Evolutionary conservation across 1,139 yeast genomes (phyloP).

Genomic region (Blastobotrys malaysiensis): DNA sequence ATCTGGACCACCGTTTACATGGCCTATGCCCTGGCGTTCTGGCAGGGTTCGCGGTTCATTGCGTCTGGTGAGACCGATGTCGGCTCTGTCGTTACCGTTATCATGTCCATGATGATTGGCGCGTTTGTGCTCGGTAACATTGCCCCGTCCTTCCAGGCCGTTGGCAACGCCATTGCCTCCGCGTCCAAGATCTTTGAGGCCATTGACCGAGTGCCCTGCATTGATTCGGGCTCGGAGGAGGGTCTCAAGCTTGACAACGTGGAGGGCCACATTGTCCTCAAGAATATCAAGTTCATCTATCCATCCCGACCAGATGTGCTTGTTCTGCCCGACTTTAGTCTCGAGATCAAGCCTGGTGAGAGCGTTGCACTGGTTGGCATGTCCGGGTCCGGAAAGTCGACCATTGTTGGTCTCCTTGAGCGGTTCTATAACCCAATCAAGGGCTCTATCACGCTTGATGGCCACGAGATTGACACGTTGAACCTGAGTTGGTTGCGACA

Average conservation of each 20-base stretch:
- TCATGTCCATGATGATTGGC: slow-evolving; percentile 40
- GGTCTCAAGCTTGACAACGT: slow-evolving; percentile 35
- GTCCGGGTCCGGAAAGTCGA: slow-evolving; percentile 89
- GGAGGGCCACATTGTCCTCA: slow-evolving; percentile 54
- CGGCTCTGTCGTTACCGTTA: slow-evolving; percentile 34
- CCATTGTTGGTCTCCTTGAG: slow-evolving; percentile 67
- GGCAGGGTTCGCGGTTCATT: slow-evolving; percentile 40
- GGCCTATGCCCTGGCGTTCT: slow-evolving; percentile 40
- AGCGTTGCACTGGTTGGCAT: slow-evolving; percentile 89
- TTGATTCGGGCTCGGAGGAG: slow-evolving; percentile 30
- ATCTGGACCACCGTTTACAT: slow-evolving; percentile 36
- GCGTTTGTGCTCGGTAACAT: slow-evolving; percentile 39
- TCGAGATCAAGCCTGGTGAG: slow-evolving; percentile 61
- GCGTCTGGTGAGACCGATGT: slow-evolving; percentile 32
- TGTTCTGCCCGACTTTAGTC: slow-evolving; percentile 59
- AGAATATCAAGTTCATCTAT: slow-evolving; percentile 50
- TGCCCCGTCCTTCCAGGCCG: slow-evolving; percentile 38
- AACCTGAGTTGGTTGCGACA: slow-evolving; percentile 70
- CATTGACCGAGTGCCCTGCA: slow-evolving; percentile 37
- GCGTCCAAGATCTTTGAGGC: slow-evolving; percentile 39
- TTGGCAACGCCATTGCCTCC: slow-evolving; percentile 39
- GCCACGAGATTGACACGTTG: slow-evolving; percentile 54
- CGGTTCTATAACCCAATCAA: slow-evolving; percentile 59
- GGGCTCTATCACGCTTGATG: slow-evolving; percentile 66
- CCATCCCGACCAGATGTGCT: slow-evolving; percentile 82